Conservation (phyloP, 2,329 filamentous ascomycete genomes). For the Colletotrichum australisinense region DNA sequence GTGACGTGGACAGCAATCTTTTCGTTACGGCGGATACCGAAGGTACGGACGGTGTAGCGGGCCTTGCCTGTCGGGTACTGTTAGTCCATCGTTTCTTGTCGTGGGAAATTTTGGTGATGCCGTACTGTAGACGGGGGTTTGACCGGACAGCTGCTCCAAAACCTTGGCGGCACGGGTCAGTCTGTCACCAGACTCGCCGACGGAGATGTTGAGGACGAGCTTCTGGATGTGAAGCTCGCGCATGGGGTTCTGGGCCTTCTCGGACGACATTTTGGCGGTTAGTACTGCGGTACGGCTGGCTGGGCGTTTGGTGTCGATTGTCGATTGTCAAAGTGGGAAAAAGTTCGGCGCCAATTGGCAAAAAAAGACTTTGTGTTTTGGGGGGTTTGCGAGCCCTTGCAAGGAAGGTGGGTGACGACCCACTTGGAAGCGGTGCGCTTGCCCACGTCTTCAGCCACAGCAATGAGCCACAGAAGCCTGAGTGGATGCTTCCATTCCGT, state of each 20-base stretch:
- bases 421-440: neutral
- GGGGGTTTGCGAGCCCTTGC: slow-evolving; percentile 55
- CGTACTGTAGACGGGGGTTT: slow-evolving; percentile 99
- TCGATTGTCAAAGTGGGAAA: slow-evolving; percentile 15
- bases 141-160: slow-evolving; percentile 98
- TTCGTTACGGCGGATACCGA: slow-evolving; percentile 99
- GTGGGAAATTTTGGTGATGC: slow-evolving; percentile 38
- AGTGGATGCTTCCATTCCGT: neutral
- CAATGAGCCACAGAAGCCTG: fast-evolving
- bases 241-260: slow-evolving; percentile 98
- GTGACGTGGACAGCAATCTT: slow-evolving; percentile 99
- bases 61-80: slow-evolving; percentile 81
- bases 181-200: slow-evolving; percentile 99
- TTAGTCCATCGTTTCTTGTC: slow-evolving; percentile 32
- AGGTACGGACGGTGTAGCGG: slow-evolving; percentile 99
- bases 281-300: slow-evolving; percentile 43
- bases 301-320: slow-evolving; percentile 38
- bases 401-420: slow-evolving; percentile 41
- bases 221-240: slow-evolving; percentile 99
- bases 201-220: slow-evolving; percentile 98
- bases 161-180: slow-evolving; percentile 99
- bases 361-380: slow-evolving; percentile 38
- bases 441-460: neutral
- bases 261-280: slow-evolving; percentile 68
- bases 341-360: neutral